Percentiles rank a stretch among this genome's conserved stretches.
These are phyloP conservation scores for Talaromyces islandicus DNA, from an alignment of 2,329 filamentous ascomycete genomes.

Conservation along the genomic window DNA sequence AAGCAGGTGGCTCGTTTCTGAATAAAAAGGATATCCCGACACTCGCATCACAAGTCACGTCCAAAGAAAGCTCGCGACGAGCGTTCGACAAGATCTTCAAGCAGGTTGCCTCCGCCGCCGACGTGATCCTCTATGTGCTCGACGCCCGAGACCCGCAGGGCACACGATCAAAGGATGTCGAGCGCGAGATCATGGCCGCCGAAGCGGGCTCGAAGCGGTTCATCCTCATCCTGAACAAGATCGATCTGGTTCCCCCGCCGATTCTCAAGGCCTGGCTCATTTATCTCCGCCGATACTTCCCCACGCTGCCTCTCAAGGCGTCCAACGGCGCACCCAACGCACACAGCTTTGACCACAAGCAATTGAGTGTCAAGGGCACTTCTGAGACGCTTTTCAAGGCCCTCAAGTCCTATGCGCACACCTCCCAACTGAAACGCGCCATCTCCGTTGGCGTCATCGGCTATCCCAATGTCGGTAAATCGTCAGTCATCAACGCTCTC, in stretches of 20 bases:
- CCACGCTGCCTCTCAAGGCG: constrained; percentile 81
- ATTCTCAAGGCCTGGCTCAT: constrained; percentile 80
- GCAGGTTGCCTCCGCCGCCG: constrained; percentile 79
- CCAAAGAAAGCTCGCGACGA: constrained; percentile 64
- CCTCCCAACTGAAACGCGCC: constrained; percentile 77
- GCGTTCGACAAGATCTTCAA: constrained; percentile 97
- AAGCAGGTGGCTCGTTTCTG: constrained; percentile 43
- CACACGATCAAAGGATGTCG: constrained; percentile 83
- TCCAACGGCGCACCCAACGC: constrained; percentile 77
- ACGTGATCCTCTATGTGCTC: constrained; percentile 88
- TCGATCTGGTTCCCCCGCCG: constrained; percentile 77
- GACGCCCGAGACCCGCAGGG: constrained; percentile 88
- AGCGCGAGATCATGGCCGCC: constrained; percentile 85
- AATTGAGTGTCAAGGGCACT: constrained; percentile 79
- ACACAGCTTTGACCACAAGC: constrained; percentile 85
- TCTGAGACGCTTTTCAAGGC: constrained; percentile 80
- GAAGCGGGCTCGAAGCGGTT: constrained; percentile 77
- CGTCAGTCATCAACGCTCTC: constrained; percentile 90
- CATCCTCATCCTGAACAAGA: constrained; percentile 92
- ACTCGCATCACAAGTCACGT: constrained; percentile 21
- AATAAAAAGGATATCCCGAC: constrained; percentile 47
- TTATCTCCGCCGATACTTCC: constrained; percentile 82
- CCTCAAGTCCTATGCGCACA: constrained; percentile 74
- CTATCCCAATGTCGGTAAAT: constrained; percentile 95
- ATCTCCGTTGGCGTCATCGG: constrained; percentile 90